Evolutionary conservation across 768 basidiomycete species (phyloP).

Genomic region (Sarcomyxa edulis): DNA sequence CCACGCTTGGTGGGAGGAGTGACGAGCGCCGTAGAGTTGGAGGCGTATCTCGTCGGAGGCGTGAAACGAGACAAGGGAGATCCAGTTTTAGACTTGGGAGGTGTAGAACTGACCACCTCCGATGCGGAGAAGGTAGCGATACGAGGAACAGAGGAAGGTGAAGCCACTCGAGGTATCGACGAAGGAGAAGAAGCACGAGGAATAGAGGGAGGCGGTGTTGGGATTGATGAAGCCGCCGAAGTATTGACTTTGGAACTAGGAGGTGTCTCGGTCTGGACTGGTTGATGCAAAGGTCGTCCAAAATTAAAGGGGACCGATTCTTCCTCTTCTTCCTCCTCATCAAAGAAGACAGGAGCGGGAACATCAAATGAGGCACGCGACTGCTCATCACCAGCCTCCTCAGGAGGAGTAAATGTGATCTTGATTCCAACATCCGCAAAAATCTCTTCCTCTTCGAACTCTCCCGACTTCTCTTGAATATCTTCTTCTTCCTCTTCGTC

Average conservation of each 20-base stretch:
- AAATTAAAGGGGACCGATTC: constrained; percentile 30
- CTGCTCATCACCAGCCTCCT: constrained; percentile 16
- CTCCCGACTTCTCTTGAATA: constrained; percentile 20
- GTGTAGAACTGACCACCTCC: constrained; percentile 23
- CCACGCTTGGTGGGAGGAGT: constrained; percentile 54
- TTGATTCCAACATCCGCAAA: constrained; percentile 43
- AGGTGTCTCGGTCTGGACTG: background rate
- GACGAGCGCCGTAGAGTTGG: constrained; percentile 31
- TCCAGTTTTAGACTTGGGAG: constrained; percentile 20
- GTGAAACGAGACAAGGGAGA: constrained; percentile 8
- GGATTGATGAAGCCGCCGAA: constrained; percentile 20
- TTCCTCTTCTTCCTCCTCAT: constrained; percentile 26
- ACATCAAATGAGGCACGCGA: constrained; percentile 10
- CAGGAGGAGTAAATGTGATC: constrained; percentile 69
- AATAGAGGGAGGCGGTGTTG: constrained; percentile 25
- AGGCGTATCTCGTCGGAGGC: constrained; percentile 20
- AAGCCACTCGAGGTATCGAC: constrained; percentile 13
- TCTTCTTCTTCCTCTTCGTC: constrained; percentile 42
- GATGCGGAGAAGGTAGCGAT: constrained; percentile 27
- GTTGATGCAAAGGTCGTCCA: constrained; percentile 18
- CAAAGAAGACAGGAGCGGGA: constrained; percentile 11
- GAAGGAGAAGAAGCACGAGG: constrained; percentile 21
- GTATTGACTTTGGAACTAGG: background rate
- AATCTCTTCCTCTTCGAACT: constrained; percentile 23
- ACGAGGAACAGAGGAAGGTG: constrained; percentile 52